phyloP scores from a whole-genome alignment of 805 yeast species.

The Candida insectalens region DNA sequence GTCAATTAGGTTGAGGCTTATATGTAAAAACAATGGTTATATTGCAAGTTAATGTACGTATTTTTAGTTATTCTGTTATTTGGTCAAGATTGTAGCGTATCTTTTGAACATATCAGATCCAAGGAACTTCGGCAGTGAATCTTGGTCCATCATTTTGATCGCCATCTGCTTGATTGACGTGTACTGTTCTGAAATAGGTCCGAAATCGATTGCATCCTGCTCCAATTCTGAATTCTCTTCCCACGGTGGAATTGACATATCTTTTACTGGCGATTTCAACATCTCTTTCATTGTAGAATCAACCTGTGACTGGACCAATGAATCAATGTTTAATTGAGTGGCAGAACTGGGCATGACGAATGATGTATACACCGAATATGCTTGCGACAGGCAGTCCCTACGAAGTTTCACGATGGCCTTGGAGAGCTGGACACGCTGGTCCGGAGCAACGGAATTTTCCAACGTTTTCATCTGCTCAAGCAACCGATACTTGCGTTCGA shows the following conservation, averaged over 20 bases:
- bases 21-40: no score
- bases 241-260: background rate
- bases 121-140: constrained; percentile 65
- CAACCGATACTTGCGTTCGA: constrained; percentile 39
- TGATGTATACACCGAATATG: constrained; percentile 56
- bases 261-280: background rate
- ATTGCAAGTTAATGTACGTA: no score
- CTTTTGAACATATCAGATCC: constrained; percentile 29
- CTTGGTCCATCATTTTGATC: constrained; percentile 67
- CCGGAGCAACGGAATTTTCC: constrained; percentile 7
- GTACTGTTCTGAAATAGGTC: no score
- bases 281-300: background rate
- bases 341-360: constrained; percentile 62
- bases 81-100: no score
- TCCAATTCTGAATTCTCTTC: background rate
- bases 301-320: constrained; percentile 8
- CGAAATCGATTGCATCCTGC: no score
- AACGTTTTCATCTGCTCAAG: no score
- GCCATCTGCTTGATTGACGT: no score
- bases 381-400: constrained; percentile 48
- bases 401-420: constrained; percentile 32
- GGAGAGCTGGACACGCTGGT: background rate
- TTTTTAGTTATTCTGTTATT: no score
- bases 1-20: constrained; percentile 41
- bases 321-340: constrained; percentile 58